phyloP scores from a whole-genome alignment of 1,139 yeast species.

The Nadsonia starkeyi-henricii region DNA sequence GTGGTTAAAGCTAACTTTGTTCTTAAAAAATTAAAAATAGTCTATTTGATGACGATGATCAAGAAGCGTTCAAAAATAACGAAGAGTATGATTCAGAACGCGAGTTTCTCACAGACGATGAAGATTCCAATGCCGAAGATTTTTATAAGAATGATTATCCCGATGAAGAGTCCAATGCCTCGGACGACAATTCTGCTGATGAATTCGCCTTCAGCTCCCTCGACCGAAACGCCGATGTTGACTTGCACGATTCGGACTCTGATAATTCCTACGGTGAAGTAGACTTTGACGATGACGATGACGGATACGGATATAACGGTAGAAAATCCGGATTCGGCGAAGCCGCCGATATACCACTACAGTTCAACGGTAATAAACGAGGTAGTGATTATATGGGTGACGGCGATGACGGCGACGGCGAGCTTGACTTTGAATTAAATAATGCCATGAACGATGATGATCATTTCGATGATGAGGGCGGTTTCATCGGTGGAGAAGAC shows the following conservation, averaged over 20 bases:
- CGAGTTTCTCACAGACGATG: not conserved
- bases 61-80: not conserved
- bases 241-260: not conserved
- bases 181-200: not conserved
- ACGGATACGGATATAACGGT: not conserved
- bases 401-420: not conserved
- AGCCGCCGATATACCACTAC: not conserved
- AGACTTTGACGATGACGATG: not conserved
- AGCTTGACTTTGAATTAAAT: not conserved
- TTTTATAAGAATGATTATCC: not conserved
- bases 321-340: not conserved
- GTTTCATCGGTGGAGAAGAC: not conserved
- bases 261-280: not conserved
- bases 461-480: not conserved
- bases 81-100: not conserved
- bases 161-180: not conserved
- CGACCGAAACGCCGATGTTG: not conserved
- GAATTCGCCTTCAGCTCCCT: not conserved
- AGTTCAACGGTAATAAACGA: not conserved
- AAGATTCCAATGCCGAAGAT: not conserved
- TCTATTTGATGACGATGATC: not conserved
- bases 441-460: not conserved
- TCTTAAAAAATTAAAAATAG: too few relatives aligned
- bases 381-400: not conserved
- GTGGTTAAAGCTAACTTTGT: too few relatives aligned